A percentile compares a stretch with the other conserved stretches of the same genome.
These are phyloP conservation scores for Aspergillus egyptiacus DNA, from an alignment of 495 filamentous ascomycete genomes.

Conservation along the genomic window DNA sequence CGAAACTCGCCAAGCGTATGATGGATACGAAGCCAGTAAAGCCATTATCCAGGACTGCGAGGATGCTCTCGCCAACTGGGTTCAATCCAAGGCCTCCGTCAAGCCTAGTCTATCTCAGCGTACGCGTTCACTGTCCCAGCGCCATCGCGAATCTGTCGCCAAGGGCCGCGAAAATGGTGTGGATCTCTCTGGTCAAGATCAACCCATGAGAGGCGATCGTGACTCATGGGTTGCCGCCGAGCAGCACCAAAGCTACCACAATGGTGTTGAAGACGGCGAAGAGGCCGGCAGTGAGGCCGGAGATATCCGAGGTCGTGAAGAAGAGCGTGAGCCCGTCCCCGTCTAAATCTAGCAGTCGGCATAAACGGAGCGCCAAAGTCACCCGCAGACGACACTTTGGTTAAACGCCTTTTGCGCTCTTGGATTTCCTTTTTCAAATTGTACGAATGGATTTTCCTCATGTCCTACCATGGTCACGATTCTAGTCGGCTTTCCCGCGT, in stretches of 20 bases:
- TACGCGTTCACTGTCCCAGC: conserved; percentile 77
- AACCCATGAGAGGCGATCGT: conserved; percentile 67
- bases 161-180: conserved; percentile 53
- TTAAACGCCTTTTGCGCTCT: conserved; percentile 11
- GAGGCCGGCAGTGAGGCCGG: conserved; percentile 51
- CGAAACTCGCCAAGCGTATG: conserved; percentile 92
- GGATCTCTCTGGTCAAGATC: conserved; percentile 80
- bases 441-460: conserved; percentile 9
- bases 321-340: conserved; percentile 45
- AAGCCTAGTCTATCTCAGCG: conserved; percentile 78
- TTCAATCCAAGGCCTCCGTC: conserved; percentile 80
- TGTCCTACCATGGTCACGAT: conserved; percentile 8
- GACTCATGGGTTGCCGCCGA: conserved; percentile 85
- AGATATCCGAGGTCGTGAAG: conserved; percentile 55
- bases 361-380: not conserved
- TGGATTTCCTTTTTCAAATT: conserved; percentile 8
- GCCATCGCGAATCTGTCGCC: conserved; percentile 61
- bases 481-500: conserved; percentile 13
- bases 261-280: conserved; percentile 56
- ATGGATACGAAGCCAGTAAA: conserved; percentile 97
- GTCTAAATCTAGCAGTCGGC: conserved; percentile 19
- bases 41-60: conserved; percentile 99
- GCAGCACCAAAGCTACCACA: conserved; percentile 61
- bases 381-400: conserved; percentile 3
- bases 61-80: conserved; percentile 95